Evolutionary conservation across 2,329 filamentous ascomycete genomes (phyloP).

Genomic region (Aspergillus nomiae): DNA sequence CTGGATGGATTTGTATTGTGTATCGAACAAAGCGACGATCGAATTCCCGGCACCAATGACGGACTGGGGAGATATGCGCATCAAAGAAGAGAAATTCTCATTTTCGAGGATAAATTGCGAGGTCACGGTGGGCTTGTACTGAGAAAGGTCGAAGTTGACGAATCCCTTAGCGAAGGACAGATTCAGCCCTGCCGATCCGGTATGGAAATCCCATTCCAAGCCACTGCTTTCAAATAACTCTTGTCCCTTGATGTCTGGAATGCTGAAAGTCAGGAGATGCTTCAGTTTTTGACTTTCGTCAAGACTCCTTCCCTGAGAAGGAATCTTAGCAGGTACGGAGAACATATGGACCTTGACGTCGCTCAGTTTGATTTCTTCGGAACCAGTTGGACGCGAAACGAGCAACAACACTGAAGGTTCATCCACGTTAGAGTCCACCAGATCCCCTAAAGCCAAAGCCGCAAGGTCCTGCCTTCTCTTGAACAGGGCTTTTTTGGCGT

Average conservation of each 20-base stretch:
- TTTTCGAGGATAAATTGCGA: slow-evolving; percentile 41
- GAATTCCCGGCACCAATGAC: slow-evolving; percentile 45
- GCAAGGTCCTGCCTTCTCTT: slow-evolving; percentile 44
- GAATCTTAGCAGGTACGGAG: slow-evolving; percentile 34
- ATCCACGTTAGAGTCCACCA: slow-evolving; percentile 27
- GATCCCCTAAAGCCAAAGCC: slow-evolving; percentile 38
- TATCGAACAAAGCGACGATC: slow-evolving; percentile 48
- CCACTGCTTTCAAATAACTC: slow-evolving; percentile 25
- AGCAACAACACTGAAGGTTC: slow-evolving; percentile 41
- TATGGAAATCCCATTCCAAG: slow-evolving; percentile 43
- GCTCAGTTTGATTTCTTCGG: slow-evolving; percentile 31
- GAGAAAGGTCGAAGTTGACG: slow-evolving; percentile 46
- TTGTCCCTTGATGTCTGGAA: slow-evolving; percentile 35
- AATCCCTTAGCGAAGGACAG: slow-evolving; percentile 44
- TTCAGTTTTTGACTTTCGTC: slow-evolving; percentile 38
- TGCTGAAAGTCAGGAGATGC: slow-evolving; percentile 38
- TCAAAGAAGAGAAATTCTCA: slow-evolving; percentile 42
- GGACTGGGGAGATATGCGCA: slow-evolving; percentile 46
- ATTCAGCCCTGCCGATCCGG: slow-evolving; percentile 41
- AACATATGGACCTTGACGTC: slow-evolving; percentile 44
- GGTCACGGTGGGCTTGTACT: slow-evolving; percentile 41
- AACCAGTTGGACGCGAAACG: slow-evolving; percentile 40
- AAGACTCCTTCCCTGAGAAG: slow-evolving; percentile 22
- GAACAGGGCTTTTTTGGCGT: slow-evolving; percentile 43
- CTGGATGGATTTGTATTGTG: slow-evolving; percentile 50